Evolutionary conservation across 805 yeast species (phyloP), one percentile per base, ranked within the genome.

Genomic region (Blastobotrys peoriensis): DNA sequence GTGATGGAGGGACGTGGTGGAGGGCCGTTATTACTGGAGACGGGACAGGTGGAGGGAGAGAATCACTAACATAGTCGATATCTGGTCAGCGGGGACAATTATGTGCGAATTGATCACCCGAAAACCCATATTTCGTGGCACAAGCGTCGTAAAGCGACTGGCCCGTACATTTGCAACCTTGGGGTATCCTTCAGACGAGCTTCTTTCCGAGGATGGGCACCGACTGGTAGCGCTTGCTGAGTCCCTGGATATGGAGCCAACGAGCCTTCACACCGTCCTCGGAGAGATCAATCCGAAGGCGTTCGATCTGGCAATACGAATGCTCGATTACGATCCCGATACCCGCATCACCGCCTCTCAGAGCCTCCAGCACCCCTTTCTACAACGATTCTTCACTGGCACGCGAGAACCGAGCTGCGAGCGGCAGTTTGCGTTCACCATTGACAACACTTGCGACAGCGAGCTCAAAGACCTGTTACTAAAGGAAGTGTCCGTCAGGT

Each of bases 21-120:
- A n/a, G n/a, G n/a, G n/a, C n/a, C n/a, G n/a, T n/a, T n/a, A n/a
- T n/a, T n/a, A n/a, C n/a, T n/a, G n/a, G n/a, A n/a, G n/a, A n/a
- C n/a, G n/a, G n/a, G n/a, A n/a, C n/a, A n/a, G n/a, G n/a, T n/a
- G n/a, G n/a, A n/a, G n/a, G n/a, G n/a, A n/a, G n/a, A n/a, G n/a
- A n/a, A n/a, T n/a, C 30, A 25, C 8, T 25, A 13, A 25, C 13
- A 25, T 25, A 25, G 30, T 89, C 38, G 98, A 89, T 61, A 71
- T 89, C 69, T 89, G 98, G 98, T 88, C 96, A 0, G 78, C 81
- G 6, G 98, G 97, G 1, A 88, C 97, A 58, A 87, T 89, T 6
- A 64, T 88, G 47, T 95, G 82, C 2, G 98, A 89, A 61, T 68
- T 89, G 40, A 84, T 83, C 51, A 86, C 87, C 0, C 69, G 96